Conservation (phyloP, 495 filamentous ascomycete species). For the Penicillium salamii region DNA sequence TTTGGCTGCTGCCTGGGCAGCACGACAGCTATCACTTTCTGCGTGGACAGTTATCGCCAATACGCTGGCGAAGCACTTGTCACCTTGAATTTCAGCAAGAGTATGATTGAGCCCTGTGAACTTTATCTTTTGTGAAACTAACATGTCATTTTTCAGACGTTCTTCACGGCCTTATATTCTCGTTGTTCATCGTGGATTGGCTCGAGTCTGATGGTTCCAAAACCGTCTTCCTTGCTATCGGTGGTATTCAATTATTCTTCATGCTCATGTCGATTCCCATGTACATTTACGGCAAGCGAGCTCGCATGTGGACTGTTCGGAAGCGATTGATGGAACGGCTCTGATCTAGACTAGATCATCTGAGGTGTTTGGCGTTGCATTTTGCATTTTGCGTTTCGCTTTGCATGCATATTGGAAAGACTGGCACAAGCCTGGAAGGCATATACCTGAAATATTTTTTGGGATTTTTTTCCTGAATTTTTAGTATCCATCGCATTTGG, state of each 20-base stretch:
- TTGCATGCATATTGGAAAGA: background rate
- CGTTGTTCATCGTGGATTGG: conserved; percentile 88
- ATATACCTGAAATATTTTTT: too few species aligned
- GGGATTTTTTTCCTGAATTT: too few species aligned
- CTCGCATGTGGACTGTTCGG: conserved; percentile 94
- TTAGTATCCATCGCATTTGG: too few species aligned
- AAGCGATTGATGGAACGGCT: conserved; percentile 89
- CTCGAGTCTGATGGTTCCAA: conserved; percentile 71
- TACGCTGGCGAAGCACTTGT: conserved; percentile 95
- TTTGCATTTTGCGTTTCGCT: background rate
- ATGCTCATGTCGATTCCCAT: conserved; percentile 80
- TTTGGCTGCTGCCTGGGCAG: conserved; percentile 91
- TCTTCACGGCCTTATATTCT: conserved; percentile 86
- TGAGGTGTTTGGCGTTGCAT: background rate
- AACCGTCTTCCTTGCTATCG: conserved; percentile 76
- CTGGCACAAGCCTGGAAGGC: too few species aligned
- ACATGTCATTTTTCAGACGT: conserved; percentile 51
- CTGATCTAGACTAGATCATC: conserved; percentile 27
- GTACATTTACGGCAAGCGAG: conserved; percentile 93
- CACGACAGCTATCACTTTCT: conserved; percentile 94
- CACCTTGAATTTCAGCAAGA: conserved; percentile 93
- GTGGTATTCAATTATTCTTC: conserved; percentile 79
- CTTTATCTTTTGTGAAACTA: too few species aligned
- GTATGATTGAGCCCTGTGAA: conserved; percentile 36
- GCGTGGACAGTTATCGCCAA: conserved; percentile 88